These are phyloP conservation scores for Heterobasidion parviporum DNA, from an alignment of 1,284 basidiomycete genomes.

Conservation along the genomic window DNA sequence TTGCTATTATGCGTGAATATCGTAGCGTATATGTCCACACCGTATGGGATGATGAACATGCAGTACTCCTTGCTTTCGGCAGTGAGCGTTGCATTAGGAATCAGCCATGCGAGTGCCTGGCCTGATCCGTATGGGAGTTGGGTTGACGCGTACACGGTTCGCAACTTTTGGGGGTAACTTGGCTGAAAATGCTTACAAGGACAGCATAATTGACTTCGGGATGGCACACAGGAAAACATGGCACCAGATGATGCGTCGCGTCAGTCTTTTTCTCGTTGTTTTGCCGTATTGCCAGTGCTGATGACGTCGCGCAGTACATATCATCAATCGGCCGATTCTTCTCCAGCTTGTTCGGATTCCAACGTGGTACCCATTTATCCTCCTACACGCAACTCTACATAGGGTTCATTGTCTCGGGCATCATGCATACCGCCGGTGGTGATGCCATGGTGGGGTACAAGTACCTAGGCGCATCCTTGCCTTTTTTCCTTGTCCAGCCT, in stretches of 20 bases:
- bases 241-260: slow-evolving; percentile 22
- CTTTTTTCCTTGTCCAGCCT: slow-evolving; percentile 22
- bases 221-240: slow-evolving; percentile 18
- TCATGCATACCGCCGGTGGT: slow-evolving; percentile 18
- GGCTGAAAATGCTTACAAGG: too few species aligned
- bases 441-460: slow-evolving; percentile 13
- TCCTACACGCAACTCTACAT: slow-evolving; percentile 24
- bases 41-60: slow-evolving; percentile 15
- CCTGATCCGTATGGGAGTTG: slow-evolving; percentile 24
- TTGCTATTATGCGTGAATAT: background rate
- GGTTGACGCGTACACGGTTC: slow-evolving; percentile 26
- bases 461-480: slow-evolving; percentile 13
- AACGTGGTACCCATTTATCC: slow-evolving; percentile 15
- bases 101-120: slow-evolving; percentile 22
- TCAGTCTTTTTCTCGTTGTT: slow-evolving; percentile 6
- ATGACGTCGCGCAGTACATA: slow-evolving; percentile 11
- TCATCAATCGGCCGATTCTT: slow-evolving; percentile 14
- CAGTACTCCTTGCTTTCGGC: slow-evolving; percentile 15
- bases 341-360: slow-evolving; percentile 11
- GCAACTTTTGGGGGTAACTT: slow-evolving; percentile 28
- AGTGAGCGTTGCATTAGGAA: slow-evolving; percentile 14
- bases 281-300: background rate
- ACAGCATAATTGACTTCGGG: background rate
- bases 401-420: slow-evolving; percentile 23
- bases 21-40: background rate